phyloP scores from a whole-genome alignment of 306 rosid genomes.

The Rosa chinensis region DNA sequence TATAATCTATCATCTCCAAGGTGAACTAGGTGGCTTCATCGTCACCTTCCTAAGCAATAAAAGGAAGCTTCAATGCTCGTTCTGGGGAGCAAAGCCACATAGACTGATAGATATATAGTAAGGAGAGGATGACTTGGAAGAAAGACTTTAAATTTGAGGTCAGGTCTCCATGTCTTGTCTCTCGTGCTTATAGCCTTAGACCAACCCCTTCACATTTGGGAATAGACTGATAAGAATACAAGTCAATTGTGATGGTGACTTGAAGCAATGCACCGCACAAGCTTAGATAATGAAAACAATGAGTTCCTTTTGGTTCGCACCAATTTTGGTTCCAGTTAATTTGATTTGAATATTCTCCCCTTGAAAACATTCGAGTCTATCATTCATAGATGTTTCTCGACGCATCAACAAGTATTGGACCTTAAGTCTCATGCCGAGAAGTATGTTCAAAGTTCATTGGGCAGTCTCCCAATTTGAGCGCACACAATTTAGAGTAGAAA shows the following conservation, averaged over 20 bases:
- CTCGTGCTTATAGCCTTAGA: constrained; percentile 36
- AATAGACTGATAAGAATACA: constrained; percentile 16
- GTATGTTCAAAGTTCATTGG: background rate
- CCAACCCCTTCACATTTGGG: constrained; percentile 29
- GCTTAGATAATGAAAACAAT: background rate
- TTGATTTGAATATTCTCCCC: background rate
- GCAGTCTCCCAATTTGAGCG: background rate
- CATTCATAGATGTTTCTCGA: background rate
- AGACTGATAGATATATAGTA: background rate
- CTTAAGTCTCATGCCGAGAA: background rate
- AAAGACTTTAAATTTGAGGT: constrained; percentile 16
- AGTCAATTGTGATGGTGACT: constrained; percentile 43
- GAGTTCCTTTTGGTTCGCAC: background rate
- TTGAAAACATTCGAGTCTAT: background rate
- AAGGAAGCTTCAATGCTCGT: constrained; percentile 62
- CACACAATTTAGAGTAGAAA: background rate
- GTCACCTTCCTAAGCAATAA: constrained; percentile 58
- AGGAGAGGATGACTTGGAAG: constrained; percentile 44
- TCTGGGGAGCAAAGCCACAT: constrained; percentile 32
- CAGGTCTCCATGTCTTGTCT: background rate
- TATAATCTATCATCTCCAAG: constrained; percentile 18
- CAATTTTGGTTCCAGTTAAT: background rate
- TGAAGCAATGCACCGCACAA: background rate
- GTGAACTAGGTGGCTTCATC: constrained; percentile 43
- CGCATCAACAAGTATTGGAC: background rate